phyloP scores from a whole-genome alignment of 179 eudicot genomes.

The Nepenthes alata region DNA sequence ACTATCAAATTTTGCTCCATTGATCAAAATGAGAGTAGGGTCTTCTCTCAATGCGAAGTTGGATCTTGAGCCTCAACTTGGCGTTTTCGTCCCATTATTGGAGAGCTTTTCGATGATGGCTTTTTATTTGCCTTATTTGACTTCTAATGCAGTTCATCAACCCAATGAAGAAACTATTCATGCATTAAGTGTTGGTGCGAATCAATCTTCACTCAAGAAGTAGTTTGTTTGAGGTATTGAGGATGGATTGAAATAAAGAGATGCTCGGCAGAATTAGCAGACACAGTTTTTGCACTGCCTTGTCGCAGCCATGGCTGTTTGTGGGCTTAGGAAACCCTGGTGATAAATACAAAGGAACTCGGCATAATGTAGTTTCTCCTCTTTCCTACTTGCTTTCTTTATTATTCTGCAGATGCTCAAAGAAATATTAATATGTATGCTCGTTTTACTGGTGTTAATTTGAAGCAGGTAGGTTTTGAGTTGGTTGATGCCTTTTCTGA shows the following conservation, averaged over 20 bases:
- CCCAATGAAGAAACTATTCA: no score
- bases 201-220: no score
- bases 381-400: background rate
- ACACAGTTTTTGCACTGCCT: constrained; percentile 24
- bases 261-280: constrained; percentile 3
- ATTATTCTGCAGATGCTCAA: background rate
- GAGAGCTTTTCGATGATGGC: no score
- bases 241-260: background rate
- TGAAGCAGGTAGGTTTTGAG: constrained; percentile 55
- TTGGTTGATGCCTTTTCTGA: constrained; percentile 71
- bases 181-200: no score
- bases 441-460: background rate
- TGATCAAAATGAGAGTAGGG: no score
- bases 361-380: constrained; percentile 51
- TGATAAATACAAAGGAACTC: constrained; percentile 60
- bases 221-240: no score
- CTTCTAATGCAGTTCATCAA: no score
- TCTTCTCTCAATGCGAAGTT: no score
- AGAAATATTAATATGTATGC: background rate
- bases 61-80: no score
- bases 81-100: no score
- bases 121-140: no score
- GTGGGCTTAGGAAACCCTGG: constrained; percentile 91
- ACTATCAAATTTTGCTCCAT: no score
- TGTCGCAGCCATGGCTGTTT: constrained; percentile 67